phyloP scores from a whole-genome alignment of 441 rosid genomes.

The Croton setiger region DNA sequence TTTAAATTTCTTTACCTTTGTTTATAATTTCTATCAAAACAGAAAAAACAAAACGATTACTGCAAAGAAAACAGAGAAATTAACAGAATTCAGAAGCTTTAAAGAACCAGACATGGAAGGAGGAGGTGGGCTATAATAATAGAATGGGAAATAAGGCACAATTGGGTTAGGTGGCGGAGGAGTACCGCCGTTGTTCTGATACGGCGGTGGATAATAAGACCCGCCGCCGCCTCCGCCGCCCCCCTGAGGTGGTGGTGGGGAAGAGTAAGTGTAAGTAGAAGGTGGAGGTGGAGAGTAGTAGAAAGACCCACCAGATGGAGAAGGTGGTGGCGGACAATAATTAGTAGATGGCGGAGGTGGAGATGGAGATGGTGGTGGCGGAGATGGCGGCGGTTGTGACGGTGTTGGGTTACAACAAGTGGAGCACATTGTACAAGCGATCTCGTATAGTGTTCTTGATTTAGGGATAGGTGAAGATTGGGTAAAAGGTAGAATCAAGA shows the following conservation, averaged over 20 bases:
- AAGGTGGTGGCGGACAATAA: conserved; percentile 70
- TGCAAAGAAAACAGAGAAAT: conserved; percentile 3
- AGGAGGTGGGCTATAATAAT: conserved; percentile 72
- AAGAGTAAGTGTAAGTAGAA: conserved; percentile 52
- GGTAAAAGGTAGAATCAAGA: conserved; percentile 13
- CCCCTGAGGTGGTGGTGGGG: conserved; percentile 62
- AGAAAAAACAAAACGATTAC: conserved; percentile 24
- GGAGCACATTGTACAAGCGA: conserved; percentile 89
- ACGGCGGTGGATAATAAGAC: conserved; percentile 60
- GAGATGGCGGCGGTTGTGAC: conserved; percentile 47
- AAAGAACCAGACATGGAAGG: conserved; percentile 34
- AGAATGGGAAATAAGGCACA: conserved; percentile 86
- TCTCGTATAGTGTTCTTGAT: conserved; percentile 46
- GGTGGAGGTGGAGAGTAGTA: conserved; percentile 74
- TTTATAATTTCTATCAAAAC: conserved; percentile 17
- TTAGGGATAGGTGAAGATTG: conserved; percentile 10
- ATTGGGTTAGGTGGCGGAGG: conserved; percentile 95
- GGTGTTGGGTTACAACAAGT: conserved; percentile 61
- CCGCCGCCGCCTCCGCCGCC: conserved; percentile 34
- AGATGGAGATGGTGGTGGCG: conserved; percentile 32
- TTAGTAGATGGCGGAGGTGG: too few relatives aligned
- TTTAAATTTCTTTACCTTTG: conserved; percentile 19
- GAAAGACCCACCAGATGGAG: conserved; percentile 47
- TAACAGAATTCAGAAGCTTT: conserved; percentile 19
- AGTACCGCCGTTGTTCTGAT: conserved; percentile 40